A percentile compares a stretch with the other conserved stretches of the same genome.
Evolutionary conservation across 2,329 filamentous ascomycete genomes (phyloP).

Genomic region (Botrytis fragariae): DNA sequence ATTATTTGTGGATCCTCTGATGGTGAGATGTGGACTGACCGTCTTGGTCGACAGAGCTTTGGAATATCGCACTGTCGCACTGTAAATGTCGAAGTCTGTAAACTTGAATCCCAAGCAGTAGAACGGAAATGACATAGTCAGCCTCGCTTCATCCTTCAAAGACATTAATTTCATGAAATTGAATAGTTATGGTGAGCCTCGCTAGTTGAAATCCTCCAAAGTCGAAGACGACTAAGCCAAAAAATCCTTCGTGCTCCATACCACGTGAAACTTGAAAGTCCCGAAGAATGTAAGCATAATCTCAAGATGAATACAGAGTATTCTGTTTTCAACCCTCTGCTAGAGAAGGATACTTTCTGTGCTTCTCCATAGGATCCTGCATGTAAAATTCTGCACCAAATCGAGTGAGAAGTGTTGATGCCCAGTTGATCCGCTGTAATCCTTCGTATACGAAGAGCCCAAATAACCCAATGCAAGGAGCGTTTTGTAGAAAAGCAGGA

Average conservation of each 20-base stretch:
- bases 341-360: not conserved
- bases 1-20: constrained; percentile 18
- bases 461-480: not conserved
- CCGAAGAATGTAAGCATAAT: not conserved
- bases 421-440: not conserved
- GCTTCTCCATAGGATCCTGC: not conserved
- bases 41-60: not conserved
- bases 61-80: not conserved
- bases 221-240: not conserved
- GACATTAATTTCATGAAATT: not conserved
- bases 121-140: not conserved
- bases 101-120: not conserved
- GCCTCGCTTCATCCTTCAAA: not conserved
- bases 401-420: not conserved
- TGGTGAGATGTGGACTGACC: constrained; percentile 20
- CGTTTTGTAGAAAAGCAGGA: not conserved
- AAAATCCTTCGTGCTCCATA: not conserved
- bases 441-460: not conserved
- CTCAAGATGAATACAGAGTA: too few relatives aligned
- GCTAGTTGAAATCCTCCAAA: not conserved
- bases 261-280: not conserved
- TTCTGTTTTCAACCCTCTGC: not conserved
- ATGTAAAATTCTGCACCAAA: not conserved
- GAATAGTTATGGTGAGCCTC: not conserved
- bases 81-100: not conserved